These are phyloP conservation scores for Blastobotrys peoriensis DNA, from an alignment of 805 yeast genomes.

Conservation along the genomic window DNA sequence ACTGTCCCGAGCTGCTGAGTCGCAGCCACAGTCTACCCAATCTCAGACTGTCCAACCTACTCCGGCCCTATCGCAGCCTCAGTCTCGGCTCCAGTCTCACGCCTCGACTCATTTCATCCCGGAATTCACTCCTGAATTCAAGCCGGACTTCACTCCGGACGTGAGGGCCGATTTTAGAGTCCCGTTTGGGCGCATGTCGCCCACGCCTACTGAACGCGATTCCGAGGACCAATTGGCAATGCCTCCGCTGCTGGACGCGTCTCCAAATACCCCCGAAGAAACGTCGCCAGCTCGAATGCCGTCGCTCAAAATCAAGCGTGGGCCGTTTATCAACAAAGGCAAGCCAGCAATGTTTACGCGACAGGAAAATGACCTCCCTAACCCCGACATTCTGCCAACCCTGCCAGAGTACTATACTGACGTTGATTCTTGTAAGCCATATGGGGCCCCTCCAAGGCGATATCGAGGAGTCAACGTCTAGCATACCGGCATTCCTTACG, in stretches of 20 bases:
- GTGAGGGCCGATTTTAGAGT: not conserved
- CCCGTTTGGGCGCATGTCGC: not conserved
- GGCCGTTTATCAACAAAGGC: not conserved
- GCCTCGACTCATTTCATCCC: not conserved
- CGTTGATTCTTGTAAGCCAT: conserved; percentile 15
- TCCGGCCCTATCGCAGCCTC: not conserved
- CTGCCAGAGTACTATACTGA: conserved; percentile 7
- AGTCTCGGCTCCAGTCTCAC: not conserved
- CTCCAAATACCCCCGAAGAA: not conserved
- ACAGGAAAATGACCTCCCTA: not conserved
- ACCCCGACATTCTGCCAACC: not conserved
- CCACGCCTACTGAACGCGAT: not conserved
- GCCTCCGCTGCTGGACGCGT: not conserved
- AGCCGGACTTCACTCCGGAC: no score
- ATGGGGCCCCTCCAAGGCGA: conserved; percentile 16
- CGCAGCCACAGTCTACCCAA: no score
- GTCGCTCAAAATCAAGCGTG: conserved; percentile 1
- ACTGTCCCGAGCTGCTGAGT: not conserved
- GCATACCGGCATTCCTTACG: not conserved
- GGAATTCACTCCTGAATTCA: no score
- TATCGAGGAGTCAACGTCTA: conserved; percentile 15
- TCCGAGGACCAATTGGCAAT: not conserved
- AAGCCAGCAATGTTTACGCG: conserved; percentile 5
- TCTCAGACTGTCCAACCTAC: not conserved
- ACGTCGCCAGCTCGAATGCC: not conserved